A percentile compares a stretch with the other conserved stretches of the same genome.
Conservation (phyloP, 306 rosid species). For the Dalbergia oliveri region DNA sequence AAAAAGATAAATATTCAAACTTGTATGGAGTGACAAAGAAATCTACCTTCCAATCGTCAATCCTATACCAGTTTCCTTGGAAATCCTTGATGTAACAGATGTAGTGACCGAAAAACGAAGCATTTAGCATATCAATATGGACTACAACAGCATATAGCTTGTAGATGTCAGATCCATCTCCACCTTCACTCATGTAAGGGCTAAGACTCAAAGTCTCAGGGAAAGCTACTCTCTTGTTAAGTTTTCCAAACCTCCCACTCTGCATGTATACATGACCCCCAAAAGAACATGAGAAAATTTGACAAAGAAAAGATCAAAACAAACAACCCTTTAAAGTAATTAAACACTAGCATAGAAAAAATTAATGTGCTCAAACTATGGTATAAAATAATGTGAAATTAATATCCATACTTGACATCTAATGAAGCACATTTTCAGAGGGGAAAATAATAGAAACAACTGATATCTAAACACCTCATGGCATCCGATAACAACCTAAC, state of each 20-base stretch:
- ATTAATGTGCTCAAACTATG: neutral
- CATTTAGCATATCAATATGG: conserved; percentile 95
- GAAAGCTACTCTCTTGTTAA: conserved; percentile 90
- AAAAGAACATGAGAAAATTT: conserved; percentile 23
- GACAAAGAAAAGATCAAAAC: conserved; percentile 10
- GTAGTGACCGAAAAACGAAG: conserved; percentile 96
- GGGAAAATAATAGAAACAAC: conserved; percentile 21
- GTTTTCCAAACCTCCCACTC: conserved; percentile 98
- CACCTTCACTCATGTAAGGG: conserved; percentile 87
- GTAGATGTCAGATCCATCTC: conserved; percentile 76
- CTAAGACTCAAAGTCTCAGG: conserved; percentile 87
- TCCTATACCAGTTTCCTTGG: conserved; percentile 77
- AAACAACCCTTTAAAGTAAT: conserved; percentile 26
- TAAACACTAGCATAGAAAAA: neutral
- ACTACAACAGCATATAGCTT: conserved; percentile 93
- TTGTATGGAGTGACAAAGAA: conserved; percentile 28
- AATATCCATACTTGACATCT: neutral
- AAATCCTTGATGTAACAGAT: conserved; percentile 92
- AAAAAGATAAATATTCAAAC: conserved; percentile 30
- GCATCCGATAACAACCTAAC: conserved; percentile 35
- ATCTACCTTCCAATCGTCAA: conserved; percentile 88
- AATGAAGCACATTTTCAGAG: conserved; percentile 4
- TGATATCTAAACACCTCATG: conserved; percentile 22
- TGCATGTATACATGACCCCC: conserved; percentile 45
- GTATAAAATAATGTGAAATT: neutral